A percentile compares a stretch with the other conserved stretches of the same genome.
Evolutionary conservation across 2,329 filamentous ascomycete species (phyloP).

Genomic region (Hyphodiscus sp.): DNA sequence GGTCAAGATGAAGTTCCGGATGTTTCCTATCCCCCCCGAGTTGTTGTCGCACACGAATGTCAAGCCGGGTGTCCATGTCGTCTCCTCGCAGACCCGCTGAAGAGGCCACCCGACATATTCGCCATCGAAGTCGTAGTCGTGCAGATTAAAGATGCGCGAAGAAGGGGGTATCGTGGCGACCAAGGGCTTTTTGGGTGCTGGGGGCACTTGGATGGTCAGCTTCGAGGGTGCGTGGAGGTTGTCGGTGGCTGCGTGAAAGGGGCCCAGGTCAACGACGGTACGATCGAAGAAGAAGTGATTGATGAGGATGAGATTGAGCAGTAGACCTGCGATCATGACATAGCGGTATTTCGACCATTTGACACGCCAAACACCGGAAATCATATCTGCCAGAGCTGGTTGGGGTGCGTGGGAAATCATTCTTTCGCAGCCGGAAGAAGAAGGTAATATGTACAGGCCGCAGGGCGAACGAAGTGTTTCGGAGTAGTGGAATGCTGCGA

Average conservation of each 20-base stretch:
- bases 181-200: background rate
- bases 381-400: constrained; percentile 16
- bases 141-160: constrained; percentile 13
- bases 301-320: constrained; percentile 21
- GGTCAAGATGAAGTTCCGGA: constrained; percentile 44
- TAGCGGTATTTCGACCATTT: constrained; percentile 24
- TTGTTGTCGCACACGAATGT: constrained; percentile 45
- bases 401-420: constrained; percentile 10
- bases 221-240: background rate
- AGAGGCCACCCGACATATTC: constrained; percentile 36
- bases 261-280: constrained; percentile 9
- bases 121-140: constrained; percentile 33
- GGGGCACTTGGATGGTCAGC: background rate
- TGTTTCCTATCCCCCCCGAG: constrained; percentile 44
- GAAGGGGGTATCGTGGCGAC: constrained; percentile 1
- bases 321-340: constrained; percentile 13
- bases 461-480: background rate
- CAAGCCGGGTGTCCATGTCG: constrained; percentile 36
- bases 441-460: too few species aligned
- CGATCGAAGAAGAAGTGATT: constrained; percentile 21
- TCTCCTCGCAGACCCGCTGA: constrained; percentile 38
- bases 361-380: constrained; percentile 19
- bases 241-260: constrained; percentile 3
- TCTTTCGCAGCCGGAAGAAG: background rate
- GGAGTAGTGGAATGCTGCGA: background rate